These are phyloP conservation scores for Pythium phragmitis DNA, from an alignment of 352 stramenopile species.

Conservation along the genomic window DNA sequence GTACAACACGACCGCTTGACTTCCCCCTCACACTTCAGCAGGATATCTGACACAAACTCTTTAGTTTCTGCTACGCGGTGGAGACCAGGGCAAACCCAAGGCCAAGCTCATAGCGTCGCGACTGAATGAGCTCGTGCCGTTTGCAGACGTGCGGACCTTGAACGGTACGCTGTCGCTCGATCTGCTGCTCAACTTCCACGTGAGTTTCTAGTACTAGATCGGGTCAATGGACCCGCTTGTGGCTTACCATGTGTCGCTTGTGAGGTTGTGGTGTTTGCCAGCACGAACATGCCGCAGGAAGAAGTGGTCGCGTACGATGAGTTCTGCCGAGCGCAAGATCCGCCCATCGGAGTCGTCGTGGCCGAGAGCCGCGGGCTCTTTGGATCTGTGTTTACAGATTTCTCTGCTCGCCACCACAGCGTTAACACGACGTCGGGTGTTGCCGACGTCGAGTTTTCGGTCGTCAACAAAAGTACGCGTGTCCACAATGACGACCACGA, in stretches of 20 bases:
- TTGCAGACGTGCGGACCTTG: constrained; percentile 34
- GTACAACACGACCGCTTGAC: neutral
- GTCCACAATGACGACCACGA: constrained; percentile 2
- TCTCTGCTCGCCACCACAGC: constrained; percentile 18
- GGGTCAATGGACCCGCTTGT: neutral
- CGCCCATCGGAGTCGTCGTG: constrained; percentile 39
- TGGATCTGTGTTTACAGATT: constrained; percentile 42
- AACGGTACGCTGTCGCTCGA: constrained; percentile 34
- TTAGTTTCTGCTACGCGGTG: constrained; percentile 36
- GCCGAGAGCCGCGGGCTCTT: constrained; percentile 40
- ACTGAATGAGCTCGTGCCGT: constrained; percentile 30
- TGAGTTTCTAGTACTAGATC: constrained; percentile 7
- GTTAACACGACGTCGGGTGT: constrained; percentile 9
- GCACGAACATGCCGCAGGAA: constrained; percentile 32
- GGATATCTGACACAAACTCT: neutral
- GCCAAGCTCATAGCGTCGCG: constrained; percentile 31
- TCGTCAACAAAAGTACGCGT: constrained; percentile 22
- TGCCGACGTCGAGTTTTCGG: constrained; percentile 24
- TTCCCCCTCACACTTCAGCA: neutral
- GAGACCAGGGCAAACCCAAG: constrained; percentile 35
- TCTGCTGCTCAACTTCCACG: constrained; percentile 44
- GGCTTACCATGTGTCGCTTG: neutral
- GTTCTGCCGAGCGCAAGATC: constrained; percentile 41
- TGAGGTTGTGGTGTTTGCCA: constrained; percentile 46
- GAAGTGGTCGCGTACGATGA: constrained; percentile 50